A percentile compares a stretch with the other conserved stretches of the same genome.
Conservation (phyloP, 2,329 filamentous ascomycete species). For the Aspergillus tamarii region DNA sequence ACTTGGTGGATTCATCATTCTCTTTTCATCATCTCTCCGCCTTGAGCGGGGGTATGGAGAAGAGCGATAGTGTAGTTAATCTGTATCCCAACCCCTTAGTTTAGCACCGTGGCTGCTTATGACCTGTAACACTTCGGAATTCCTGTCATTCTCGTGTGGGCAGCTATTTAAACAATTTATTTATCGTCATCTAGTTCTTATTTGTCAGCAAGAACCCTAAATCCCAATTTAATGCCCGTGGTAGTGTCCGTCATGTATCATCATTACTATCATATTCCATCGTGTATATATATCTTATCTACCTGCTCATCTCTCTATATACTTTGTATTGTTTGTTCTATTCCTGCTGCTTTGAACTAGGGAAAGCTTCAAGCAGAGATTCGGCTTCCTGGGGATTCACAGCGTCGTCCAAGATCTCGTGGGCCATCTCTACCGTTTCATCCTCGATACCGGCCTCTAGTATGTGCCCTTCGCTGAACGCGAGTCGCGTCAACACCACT, state of each 20-base stretch:
- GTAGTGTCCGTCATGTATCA: too few species aligned
- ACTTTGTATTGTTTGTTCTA: too few species aligned
- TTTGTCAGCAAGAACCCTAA: too few species aligned
- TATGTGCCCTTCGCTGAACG: constrained; percentile 78
- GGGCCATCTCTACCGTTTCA: constrained; percentile 78
- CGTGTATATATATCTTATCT: background rate
- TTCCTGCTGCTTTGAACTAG: constrained; percentile 38
- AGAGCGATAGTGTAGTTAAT: constrained; percentile 18
- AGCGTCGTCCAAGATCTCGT: constrained; percentile 76
- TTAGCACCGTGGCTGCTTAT: too few species aligned
- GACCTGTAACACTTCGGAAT: too few species aligned
- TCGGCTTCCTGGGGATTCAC: constrained; percentile 80
- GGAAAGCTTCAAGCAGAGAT: constrained; percentile 55
- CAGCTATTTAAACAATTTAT: too few species aligned
- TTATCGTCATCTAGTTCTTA: too few species aligned
- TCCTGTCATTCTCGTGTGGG: too few species aligned
- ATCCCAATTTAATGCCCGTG: too few species aligned
- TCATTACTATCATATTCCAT: too few species aligned
- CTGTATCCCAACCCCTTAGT: too few species aligned
- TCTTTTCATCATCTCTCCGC: constrained; percentile 48
- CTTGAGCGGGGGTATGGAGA: constrained; percentile 41
- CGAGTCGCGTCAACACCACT: constrained; percentile 78
- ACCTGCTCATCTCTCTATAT: background rate
- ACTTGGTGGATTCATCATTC: constrained; percentile 26
- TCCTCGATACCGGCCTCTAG: constrained; percentile 76